Evolutionary conservation across 768 basidiomycete species (phyloP).

Genomic region (Epithele typhae): DNA sequence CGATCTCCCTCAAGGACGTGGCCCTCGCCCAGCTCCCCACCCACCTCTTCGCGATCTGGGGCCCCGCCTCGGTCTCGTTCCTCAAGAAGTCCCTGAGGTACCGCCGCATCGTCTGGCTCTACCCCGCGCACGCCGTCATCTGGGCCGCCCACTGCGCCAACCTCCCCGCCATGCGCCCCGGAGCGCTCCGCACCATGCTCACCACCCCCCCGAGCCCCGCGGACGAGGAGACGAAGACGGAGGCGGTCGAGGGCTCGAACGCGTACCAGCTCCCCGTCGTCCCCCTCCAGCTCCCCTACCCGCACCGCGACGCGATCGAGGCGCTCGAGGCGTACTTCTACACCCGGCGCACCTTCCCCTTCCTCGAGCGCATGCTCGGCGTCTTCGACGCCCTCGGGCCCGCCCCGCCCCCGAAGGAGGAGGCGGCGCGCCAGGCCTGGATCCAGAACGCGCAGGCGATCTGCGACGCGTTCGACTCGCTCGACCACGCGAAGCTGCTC

Average conservation of each 20-base stretch:
- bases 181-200: too few relatives aligned
- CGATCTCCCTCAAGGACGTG: too few relatives aligned
- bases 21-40: slow-evolving; percentile 3
- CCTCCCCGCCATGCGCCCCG: slow-evolving; percentile 47
- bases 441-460: too few relatives aligned
- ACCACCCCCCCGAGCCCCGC: too few relatives aligned
- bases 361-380: too few relatives aligned
- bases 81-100: too few relatives aligned
- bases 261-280: slow-evolving; percentile 46
- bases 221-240: background rate
- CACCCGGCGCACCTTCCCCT: background rate
- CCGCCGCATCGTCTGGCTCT: slow-evolving; percentile 20
- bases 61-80: too few relatives aligned
- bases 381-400: too few relatives aligned
- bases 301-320: slow-evolving; percentile 22
- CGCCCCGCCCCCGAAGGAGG: too few relatives aligned
- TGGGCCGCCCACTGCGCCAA: slow-evolving; percentile 62
- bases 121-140: slow-evolving; percentile 62
- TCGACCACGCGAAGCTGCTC: too few relatives aligned
- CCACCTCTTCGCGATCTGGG: slow-evolving; percentile 11
- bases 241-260: background rate
- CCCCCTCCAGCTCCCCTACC: slow-evolving; percentile 53
- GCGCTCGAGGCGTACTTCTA: background rate
- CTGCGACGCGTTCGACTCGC: too few relatives aligned
- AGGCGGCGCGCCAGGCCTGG: too few relatives aligned